Base-by-base conservation (phyloP, 2,329 filamentous ascomycete genomes). In the Alternaria rosae region DNA sequence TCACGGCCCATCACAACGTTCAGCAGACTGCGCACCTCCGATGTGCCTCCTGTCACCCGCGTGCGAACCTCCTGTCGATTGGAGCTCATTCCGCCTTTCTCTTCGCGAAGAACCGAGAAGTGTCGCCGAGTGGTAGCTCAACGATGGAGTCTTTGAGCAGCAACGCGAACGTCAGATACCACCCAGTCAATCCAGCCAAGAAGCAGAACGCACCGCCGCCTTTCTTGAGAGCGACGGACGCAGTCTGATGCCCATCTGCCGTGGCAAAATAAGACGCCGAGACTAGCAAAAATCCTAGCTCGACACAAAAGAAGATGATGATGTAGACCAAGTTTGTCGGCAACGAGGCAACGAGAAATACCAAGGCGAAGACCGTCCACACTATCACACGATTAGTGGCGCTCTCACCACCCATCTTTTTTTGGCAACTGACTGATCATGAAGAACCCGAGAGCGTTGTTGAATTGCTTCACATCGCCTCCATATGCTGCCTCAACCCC, bases 401-500 rank as follows among this genome's bases (percentile, higher is more conserved):
- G 5, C 3, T 25, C 1, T n/a, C 20, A n/a, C 10, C 13, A 59
- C 20, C 13, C 12, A n/a, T n/a, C 6, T 11, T 17, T 10, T 5
- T 15, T 25, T 17, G 28, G 13, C 13, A 21, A 74, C 79, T 71
- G 64, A 82, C 81, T 74, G 26, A 82, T 73, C 65, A 85, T 81
- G 62, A 83, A 85, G 68, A 85, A 84, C 0, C 83, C 83, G 2
- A 85, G 71, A 2, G 83, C 83, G 56, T 85, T 85, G 69, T 84
- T 82, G 59, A 83, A 82, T 65, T 82, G 75, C 1, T 72, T 71
- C 0, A 76, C 78, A 52, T 82, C 71, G n/a, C 73, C 71, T 9
- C 82, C 81, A 62, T 85, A 85, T 2, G 83, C 76, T 8, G 78
- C 78, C 6, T 75, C 67, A 7, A 86, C 78, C 0, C 83, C 83